Conservation (phyloP, 1,284 basidiomycete genomes). For the Microbotryum silenes-acaulis region DNA sequence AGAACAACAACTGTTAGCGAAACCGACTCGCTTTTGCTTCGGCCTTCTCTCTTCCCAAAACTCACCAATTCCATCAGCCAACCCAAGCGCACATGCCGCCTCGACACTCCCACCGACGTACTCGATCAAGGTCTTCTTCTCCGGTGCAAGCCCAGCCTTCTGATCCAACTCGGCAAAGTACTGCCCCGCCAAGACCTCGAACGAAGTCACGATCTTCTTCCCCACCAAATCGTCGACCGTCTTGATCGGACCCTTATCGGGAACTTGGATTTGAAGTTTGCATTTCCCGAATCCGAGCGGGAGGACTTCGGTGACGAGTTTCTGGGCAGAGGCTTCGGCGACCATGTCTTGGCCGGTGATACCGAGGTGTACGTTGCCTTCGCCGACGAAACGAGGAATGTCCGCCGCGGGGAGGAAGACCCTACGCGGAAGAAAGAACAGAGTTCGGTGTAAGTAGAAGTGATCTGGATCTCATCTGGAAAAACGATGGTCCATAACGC, state of each 20-base stretch:
- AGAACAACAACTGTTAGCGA: background rate
- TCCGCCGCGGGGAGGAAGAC: constrained; percentile 96
- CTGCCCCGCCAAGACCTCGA: constrained; percentile 72
- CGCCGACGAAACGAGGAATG: constrained; percentile 96
- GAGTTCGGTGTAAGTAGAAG: no score
- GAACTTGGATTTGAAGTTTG: constrained; percentile 87
- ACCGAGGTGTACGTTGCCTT: constrained; percentile 85
- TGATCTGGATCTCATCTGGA: no score
- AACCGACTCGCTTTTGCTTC: background rate
- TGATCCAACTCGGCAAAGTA: constrained; percentile 73
- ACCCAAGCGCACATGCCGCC: constrained; percentile 89
- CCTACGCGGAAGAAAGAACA: constrained; percentile 44
- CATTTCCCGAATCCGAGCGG: constrained; percentile 92
- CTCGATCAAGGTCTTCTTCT: constrained; percentile 64
- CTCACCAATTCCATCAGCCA: constrained; percentile 80
- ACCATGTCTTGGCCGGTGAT: constrained; percentile 98
- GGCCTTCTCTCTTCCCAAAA: background rate
- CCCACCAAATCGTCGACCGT: constrained; percentile 73
- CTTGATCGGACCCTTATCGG: constrained; percentile 64
- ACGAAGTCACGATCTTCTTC: constrained; percentile 87
- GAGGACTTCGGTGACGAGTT: constrained; percentile 69
- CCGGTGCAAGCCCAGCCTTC: constrained; percentile 47
- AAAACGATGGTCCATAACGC: constrained; percentile 34
- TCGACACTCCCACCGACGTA: constrained; percentile 97
- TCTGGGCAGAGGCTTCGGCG: constrained; percentile 73